A percentile compares a stretch with the other conserved stretches of the same genome.
Evolutionary conservation across 176 grass and related monocot species (phyloP).

Genomic region (Hordeum marinum): DNA sequence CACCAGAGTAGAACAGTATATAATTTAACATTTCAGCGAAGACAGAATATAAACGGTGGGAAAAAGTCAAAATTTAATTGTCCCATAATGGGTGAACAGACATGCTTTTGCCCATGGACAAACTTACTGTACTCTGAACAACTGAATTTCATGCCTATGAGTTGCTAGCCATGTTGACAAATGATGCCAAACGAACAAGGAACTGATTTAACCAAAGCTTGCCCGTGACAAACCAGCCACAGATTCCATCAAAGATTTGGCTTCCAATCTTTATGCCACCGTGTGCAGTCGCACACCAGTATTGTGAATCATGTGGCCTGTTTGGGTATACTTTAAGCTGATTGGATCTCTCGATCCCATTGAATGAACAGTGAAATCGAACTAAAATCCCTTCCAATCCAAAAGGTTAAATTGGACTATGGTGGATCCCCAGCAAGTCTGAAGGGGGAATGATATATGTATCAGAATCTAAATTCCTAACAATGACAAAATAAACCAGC

Average conservation of each 20-base stretch:
- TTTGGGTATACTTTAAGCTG: background rate
- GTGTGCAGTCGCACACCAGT: background rate
- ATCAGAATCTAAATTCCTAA: background rate
- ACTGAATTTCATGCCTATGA: constrained; percentile 52
- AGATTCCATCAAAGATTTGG: background rate
- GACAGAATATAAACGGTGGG: background rate
- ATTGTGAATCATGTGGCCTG: background rate
- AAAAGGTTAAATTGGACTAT: background rate
- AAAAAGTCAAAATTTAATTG: background rate
- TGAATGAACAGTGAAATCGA: background rate
- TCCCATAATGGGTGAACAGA: background rate
- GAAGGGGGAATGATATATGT: background rate
- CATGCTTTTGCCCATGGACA: constrained; percentile 41
- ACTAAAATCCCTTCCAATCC: background rate
- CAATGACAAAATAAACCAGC: background rate
- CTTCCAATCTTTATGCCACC: background rate
- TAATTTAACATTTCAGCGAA: background rate
- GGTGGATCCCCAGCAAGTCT: background rate
- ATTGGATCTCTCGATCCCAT: background rate
- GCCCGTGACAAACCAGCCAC: constrained; percentile 10
- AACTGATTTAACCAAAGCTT: background rate
- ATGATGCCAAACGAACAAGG: background rate
- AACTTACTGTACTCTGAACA: constrained; percentile 44
- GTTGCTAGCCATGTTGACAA: constrained; percentile 36
- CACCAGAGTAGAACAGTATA: constrained; percentile 9